A percentile compares a stretch with the other conserved stretches of the same genome.
These are phyloP conservation scores for Cladosporium sp. DNA, from an alignment of 2,329 filamentous ascomycete genomes.

Conservation along the genomic window DNA sequence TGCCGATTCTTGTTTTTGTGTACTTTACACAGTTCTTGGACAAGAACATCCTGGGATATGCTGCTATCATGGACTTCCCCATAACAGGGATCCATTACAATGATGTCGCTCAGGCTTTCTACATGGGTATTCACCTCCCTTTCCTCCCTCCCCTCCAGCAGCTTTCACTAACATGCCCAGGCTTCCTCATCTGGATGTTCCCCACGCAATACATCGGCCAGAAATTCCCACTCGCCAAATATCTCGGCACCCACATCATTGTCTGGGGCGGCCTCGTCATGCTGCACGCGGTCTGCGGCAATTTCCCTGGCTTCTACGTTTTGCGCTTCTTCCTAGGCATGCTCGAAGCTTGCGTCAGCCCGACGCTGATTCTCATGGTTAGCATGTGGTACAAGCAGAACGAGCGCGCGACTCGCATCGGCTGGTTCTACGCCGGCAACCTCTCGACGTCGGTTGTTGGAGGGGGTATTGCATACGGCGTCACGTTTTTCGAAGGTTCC, in stretches of 20 bases:
- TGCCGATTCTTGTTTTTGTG: constrained; percentile 50
- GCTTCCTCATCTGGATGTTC: constrained; percentile 14
- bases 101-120: constrained; percentile 15
- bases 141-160: too few relatives aligned
- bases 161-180: not conserved
- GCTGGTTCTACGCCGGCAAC: constrained; percentile 16
- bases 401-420: constrained; percentile 17
- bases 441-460: constrained; percentile 11
- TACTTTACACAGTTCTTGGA: constrained; percentile 44
- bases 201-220: constrained; percentile 14
- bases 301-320: constrained; percentile 35
- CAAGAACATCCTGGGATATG: constrained; percentile 52
- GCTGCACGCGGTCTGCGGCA: constrained; percentile 33
- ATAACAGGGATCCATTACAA: constrained; percentile 26
- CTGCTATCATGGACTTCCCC: constrained; percentile 34
- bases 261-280: constrained; percentile 31
- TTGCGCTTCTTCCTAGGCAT: constrained; percentile 54
- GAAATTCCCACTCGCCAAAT: constrained; percentile 14
- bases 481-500: constrained; percentile 11
- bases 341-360: constrained; percentile 52
- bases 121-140: not conserved
- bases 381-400: constrained; percentile 22
- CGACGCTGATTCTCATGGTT: constrained; percentile 53
- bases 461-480: constrained; percentile 12
- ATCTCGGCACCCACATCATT: constrained; percentile 14